Evolutionary conservation across 1,139 yeast genomes (phyloP).

Genomic region (Taphrina deformans): DNA sequence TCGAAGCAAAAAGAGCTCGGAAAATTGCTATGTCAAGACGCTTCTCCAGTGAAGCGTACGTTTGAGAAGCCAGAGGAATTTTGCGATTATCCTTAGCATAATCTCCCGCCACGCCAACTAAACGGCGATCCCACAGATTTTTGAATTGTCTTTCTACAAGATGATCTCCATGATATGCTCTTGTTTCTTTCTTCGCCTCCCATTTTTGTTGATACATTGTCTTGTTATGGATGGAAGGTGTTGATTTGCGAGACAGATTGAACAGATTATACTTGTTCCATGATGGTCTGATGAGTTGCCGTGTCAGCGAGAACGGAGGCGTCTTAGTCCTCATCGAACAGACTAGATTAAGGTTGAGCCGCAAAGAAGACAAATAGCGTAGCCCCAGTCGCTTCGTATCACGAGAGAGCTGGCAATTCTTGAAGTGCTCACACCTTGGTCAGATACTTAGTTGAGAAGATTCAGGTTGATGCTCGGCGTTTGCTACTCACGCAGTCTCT

Average conservation of each 20-base stretch:
- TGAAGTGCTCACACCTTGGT: no score
- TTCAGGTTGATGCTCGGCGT: no score
- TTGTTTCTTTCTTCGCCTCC: slow-evolving; percentile 84
- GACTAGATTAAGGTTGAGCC: no score
- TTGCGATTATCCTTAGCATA: slow-evolving; percentile 45
- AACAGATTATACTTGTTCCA: slow-evolving; percentile 90
- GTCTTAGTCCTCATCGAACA: slow-evolving; percentile 14
- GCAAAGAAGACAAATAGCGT: no score
- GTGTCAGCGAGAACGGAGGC: slow-evolving; percentile 22
- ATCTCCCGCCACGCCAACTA: slow-evolving; percentile 34
- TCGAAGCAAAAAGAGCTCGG: slow-evolving; percentile 90
- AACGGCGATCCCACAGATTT: slow-evolving; percentile 36
- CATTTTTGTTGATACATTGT: slow-evolving; percentile 88
- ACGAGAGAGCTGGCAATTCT: no score
- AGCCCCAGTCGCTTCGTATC: no score
- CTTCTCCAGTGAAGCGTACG: slow-evolving; percentile 83
- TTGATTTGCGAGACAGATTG: slow-evolving; percentile 73
- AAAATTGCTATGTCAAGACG: slow-evolving; percentile 86
- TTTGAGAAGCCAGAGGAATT: slow-evolving; percentile 81
- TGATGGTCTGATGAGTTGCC: slow-evolving; percentile 63
- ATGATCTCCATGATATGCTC: slow-evolving; percentile 95
- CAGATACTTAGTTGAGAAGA: no score
- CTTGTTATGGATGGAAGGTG: slow-evolving; percentile 55
- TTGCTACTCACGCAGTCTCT: no score
- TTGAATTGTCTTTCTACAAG: slow-evolving; percentile 77